Base-by-base conservation (phyloP, 208 protist species). In the Crithidia expoeki region DNA sequence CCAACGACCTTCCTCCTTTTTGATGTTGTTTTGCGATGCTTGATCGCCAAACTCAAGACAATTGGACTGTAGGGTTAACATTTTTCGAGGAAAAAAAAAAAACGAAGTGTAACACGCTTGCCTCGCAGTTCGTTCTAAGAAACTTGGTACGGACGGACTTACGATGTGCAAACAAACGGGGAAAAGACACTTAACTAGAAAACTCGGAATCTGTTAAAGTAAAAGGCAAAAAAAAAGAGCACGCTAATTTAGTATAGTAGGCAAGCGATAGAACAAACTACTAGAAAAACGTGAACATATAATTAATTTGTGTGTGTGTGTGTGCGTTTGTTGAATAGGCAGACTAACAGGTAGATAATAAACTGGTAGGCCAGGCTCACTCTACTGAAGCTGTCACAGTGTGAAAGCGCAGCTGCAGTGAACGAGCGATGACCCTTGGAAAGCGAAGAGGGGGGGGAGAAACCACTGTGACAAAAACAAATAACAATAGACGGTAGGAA, bases 401-500 rank as follows among this genome's bases (percentile, higher is more conserved):
- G 55, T 44, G 32, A 60, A 60, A 60, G 55, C 55, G 34, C 55
- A 60, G 34, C 55, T 34, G 23, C 34, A 44, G 55, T 30, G 19
- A 17, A 42, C 28, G 21, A 60, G 55, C 55, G 17, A 30, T 47
- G 55, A 47, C 10, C 17, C 5, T 19, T 21, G 2, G 34, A 6
- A 27, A 23, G 7, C 9, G 36, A 56, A 5, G 14, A 56, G 36
- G 16, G 6, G 11, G 12, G 32, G 28, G 2, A 61, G 1, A 49
- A 5, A 61, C 7, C 4, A n/a, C 9, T 42, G n/a, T 36, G 21
- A 56, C 30, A 51, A 56, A 23, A 42, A 53, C 16, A 67, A 67
- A 40, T n/a, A 17, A 56, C 6, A 52, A 55, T 62, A 57, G n/a
- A 60, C 55, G 55, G 55, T 9, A 34, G 33, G 55, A 60, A 44